Conservation (phyloP, 2,329 filamentous ascomycete genomes). For the Penicillium sp. region DNA sequence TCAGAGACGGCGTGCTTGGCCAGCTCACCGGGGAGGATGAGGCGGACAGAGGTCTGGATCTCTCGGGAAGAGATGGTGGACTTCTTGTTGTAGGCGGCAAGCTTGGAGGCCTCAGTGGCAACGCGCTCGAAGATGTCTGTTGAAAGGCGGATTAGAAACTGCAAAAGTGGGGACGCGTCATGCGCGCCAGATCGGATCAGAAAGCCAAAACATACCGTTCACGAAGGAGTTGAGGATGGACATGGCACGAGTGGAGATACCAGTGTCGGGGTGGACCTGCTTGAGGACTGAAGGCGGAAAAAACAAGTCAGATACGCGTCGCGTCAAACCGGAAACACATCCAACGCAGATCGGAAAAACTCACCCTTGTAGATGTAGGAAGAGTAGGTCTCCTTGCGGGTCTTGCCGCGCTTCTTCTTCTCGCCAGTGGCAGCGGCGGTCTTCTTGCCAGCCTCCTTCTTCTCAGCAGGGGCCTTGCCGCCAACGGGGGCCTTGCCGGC, state of each 20-base stretch:
- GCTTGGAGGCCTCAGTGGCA: conserved; percentile 97
- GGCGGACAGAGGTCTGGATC: conserved; percentile 97
- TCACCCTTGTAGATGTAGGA: conserved; percentile 99
- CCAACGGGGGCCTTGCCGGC: conserved; percentile 87
- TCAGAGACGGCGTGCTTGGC: conserved; percentile 99
- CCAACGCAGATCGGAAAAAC: conserved; percentile 32
- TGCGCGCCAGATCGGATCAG: neutral
- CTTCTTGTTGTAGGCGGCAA: conserved; percentile 99
- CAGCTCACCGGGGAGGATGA: conserved; percentile 97
- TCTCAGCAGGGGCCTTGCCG: conserved; percentile 81
- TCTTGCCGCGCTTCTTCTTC: conserved; percentile 99
- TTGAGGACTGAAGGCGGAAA: conserved; percentile 74
- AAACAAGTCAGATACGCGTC: conserved; percentile 32
- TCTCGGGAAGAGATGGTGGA: conserved; percentile 99
- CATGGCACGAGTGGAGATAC: conserved; percentile 99
- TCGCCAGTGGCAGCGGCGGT: conserved; percentile 85
- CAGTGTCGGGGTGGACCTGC: conserved; percentile 99
- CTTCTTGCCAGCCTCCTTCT: conserved; percentile 99
- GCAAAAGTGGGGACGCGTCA: neutral
- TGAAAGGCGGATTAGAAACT: neutral
- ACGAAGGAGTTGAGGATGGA: conserved; percentile 99
- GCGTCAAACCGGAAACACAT: neutral
- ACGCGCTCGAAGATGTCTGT: conserved; percentile 98
- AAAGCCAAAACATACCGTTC: conserved; percentile 71
- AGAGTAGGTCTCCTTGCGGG: conserved; percentile 99